Evolutionary conservation across 805 yeast species (phyloP).

Genomic region (Candida vartiovaarae): DNA sequence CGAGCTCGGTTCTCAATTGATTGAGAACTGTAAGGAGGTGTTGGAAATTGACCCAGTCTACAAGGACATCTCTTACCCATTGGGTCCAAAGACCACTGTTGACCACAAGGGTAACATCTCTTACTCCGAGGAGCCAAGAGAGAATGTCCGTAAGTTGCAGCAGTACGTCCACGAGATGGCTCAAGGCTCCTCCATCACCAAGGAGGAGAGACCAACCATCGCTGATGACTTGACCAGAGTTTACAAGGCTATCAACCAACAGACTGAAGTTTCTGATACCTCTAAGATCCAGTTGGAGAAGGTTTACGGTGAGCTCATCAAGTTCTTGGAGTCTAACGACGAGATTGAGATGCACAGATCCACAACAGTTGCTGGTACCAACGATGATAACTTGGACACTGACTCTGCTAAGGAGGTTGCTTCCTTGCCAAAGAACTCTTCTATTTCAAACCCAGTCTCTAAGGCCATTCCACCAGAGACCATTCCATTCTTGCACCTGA

Average conservation of each 20-base stretch:
- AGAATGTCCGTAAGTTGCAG: slow-evolving; percentile 88
- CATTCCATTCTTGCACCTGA: slow-evolving; percentile 90
- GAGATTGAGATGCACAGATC: slow-evolving; percentile 66
- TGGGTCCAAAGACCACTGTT: slow-evolving; percentile 88
- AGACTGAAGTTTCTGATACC: slow-evolving; percentile 51
- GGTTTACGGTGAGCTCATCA: slow-evolving; percentile 62
- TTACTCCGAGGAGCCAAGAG: slow-evolving; percentile 81
- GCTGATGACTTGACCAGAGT: slow-evolving; percentile 80
- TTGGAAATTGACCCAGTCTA: slow-evolving; percentile 77
- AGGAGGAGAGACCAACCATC: slow-evolving; percentile 61
- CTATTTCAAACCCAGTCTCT: slow-evolving; percentile 68
- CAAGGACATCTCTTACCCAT: slow-evolving; percentile 91
- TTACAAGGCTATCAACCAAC: slow-evolving; percentile 74
- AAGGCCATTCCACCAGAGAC: slow-evolving; percentile 72
- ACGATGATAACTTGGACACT: slow-evolving; percentile 42
- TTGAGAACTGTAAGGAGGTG: slow-evolving; percentile 92
- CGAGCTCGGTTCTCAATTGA: slow-evolving; percentile 83
- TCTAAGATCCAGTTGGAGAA: slow-evolving; percentile 67
- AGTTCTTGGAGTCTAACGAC: slow-evolving; percentile 59
- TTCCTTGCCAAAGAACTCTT: slow-evolving; percentile 66
- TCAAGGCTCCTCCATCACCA: slow-evolving; percentile 82
- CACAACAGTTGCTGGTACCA: slow-evolving; percentile 45
- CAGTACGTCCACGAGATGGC: slow-evolving; percentile 97
- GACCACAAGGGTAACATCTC: slow-evolving; percentile 82
- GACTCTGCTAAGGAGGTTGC: slow-evolving; percentile 74